phyloP scores from a whole-genome alignment of 352 stramenopile species.

The Phytopythium cucurbitacearum region DNA sequence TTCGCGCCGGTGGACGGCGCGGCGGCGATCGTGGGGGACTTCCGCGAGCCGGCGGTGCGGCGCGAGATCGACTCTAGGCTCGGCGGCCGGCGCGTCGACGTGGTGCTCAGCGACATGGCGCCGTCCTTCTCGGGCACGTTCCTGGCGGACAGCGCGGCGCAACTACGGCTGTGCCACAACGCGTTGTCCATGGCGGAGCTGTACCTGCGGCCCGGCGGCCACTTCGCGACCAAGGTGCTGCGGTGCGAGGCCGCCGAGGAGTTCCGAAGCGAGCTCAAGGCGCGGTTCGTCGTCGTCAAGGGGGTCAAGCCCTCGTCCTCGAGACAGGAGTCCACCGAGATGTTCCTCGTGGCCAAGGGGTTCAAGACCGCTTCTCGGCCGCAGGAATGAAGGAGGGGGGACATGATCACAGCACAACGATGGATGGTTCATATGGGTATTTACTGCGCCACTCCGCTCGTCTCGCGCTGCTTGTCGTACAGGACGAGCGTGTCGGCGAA shows the following conservation, averaged over 20 bases:
- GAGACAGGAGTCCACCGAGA: conserved; percentile 76
- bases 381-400: background rate
- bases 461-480: background rate
- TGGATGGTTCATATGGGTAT: background rate
- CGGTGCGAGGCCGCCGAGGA: conserved; percentile 69
- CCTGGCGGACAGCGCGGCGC: conserved; percentile 68
- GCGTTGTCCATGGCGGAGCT: conserved; percentile 83
- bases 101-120: conserved; percentile 89
- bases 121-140: conserved; percentile 78
- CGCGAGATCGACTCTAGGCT: conserved; percentile 51
- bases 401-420: no score
- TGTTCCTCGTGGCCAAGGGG: conserved; percentile 79
- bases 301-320: conserved; percentile 80
- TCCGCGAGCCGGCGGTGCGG: conserved; percentile 54
- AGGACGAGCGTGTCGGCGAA: conserved; percentile 5
- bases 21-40: conserved; percentile 75
- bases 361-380: conserved; percentile 24
- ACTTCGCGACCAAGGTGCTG: conserved; percentile 84
- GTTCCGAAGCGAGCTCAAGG: conserved; percentile 74
- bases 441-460: background rate
- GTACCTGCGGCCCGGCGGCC: conserved; percentile 66
- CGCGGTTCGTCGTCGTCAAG: conserved; percentile 62
- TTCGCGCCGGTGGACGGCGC: conserved; percentile 74
- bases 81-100: conserved; percentile 43
- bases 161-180: conserved; percentile 83